These are phyloP conservation scores for Phytophthora fragariaefolia DNA, from an alignment of 352 stramenopile species.

Conservation along the genomic window DNA sequence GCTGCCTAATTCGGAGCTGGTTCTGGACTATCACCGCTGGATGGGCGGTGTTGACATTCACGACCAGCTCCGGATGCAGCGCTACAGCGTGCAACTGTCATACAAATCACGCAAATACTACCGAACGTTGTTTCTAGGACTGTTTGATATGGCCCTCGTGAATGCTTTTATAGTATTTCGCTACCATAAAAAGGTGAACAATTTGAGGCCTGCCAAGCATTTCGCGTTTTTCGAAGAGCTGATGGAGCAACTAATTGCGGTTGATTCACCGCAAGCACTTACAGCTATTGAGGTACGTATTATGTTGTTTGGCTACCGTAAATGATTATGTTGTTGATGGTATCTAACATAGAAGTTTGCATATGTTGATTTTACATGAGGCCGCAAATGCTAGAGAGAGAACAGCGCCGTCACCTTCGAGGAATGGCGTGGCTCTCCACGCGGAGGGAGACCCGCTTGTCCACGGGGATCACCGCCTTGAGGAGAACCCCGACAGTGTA, in stretches of 20 bases:
- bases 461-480: too few relatives aligned
- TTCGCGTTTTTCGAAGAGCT: conserved; percentile 9
- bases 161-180: conserved; percentile 19
- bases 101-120: conserved; percentile 18
- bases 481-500: too few relatives aligned
- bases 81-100: neutral
- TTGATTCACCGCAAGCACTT: neutral
- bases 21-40: conserved; percentile 9
- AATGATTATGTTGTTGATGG: neutral
- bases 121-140: conserved; percentile 11
- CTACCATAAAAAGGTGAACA: conserved; percentile 7
- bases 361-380: neutral
- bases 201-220: conserved; percentile 4
- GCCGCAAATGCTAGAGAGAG: neutral
- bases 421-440: too few relatives aligned
- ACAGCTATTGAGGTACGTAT: neutral
- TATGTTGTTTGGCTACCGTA: neutral
- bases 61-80: too few relatives aligned
- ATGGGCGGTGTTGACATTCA: conserved; percentile 10
- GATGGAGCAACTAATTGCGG: neutral
- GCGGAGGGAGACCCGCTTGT: too few relatives aligned
- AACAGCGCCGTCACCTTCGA: neutral
- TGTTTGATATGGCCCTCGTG: conserved; percentile 12
- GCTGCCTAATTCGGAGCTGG: conserved; percentile 1
- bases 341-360: neutral